Percentiles rank a stretch among this genome's conserved stretches.
phyloP scores from a whole-genome alignment of 768 basidiomycete genomes.

The Vishniacozyma victoriae region DNA sequence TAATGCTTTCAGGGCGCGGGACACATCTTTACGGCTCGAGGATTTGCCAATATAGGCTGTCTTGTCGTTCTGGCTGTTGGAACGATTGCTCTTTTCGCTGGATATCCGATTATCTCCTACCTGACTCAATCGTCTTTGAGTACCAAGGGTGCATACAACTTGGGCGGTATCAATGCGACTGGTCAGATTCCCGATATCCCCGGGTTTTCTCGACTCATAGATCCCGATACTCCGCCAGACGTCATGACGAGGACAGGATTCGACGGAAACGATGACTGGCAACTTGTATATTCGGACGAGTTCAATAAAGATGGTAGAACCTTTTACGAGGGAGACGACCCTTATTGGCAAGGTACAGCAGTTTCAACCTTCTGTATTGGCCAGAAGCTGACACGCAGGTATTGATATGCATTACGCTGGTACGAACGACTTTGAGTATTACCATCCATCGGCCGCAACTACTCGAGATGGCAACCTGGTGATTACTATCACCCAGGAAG shows the following conservation, averaged over 20 bases:
- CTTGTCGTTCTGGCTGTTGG: slow-evolving; percentile 64
- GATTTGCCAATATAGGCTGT: slow-evolving; percentile 70
- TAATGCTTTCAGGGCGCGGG: slow-evolving; percentile 50
- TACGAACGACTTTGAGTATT: slow-evolving; percentile 69
- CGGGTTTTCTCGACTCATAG: slow-evolving; percentile 65
- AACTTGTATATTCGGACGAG: slow-evolving; percentile 83
- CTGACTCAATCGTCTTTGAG: slow-evolving; percentile 40
- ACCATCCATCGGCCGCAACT: slow-evolving; percentile 51
- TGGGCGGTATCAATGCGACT: slow-evolving; percentile 79
- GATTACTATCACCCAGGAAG: slow-evolving; percentile 67
- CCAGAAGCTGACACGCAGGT: no score
- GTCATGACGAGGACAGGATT: slow-evolving; percentile 61
- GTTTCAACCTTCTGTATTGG: no score
- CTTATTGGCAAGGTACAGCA: no score
- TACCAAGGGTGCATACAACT: slow-evolving; percentile 62
- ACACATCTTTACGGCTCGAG: slow-evolving; percentile 72
- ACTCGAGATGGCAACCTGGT: slow-evolving; percentile 72
- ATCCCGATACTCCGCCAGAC: slow-evolving; percentile 63
- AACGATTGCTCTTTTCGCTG: slow-evolving; percentile 74
- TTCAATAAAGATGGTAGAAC: slow-evolving; percentile 62
- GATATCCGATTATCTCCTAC: slow-evolving; percentile 73
- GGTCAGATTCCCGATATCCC: slow-evolving; percentile 80
- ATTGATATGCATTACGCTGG: slow-evolving; percentile 73
- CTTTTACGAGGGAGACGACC: slow-evolving; percentile 60
- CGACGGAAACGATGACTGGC: slow-evolving; percentile 72